Conservation (phyloP, 2,329 filamentous ascomycete genomes). For the Amauroascus verrucosus region DNA sequence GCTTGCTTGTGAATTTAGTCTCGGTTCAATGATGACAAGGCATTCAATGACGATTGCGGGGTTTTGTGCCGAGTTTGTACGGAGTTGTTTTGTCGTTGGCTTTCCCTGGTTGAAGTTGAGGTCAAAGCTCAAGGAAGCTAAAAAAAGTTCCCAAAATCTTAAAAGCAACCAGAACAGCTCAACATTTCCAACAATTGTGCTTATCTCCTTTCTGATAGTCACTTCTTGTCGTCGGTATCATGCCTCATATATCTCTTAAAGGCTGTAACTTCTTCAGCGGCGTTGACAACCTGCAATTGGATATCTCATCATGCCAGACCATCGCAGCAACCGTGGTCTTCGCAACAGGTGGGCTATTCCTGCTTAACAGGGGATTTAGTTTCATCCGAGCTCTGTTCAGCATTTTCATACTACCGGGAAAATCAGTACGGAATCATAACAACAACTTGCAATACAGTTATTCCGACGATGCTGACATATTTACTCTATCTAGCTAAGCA, state of each 20-base stretch:
- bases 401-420: constrained; percentile 54
- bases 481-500: constrained; percentile 54
- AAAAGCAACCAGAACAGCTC: background rate
- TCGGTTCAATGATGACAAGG: background rate
- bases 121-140: background rate
- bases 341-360: constrained; percentile 47
- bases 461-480: constrained; percentile 4
- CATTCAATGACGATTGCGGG: background rate
- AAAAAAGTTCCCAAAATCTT: background rate
- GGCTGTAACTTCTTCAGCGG: constrained; percentile 17
- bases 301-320: constrained; percentile 29
- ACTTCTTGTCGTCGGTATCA: background rate
- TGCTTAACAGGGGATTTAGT: constrained; percentile 48
- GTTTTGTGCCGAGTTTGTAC: background rate
- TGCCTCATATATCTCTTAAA: constrained; percentile 9
- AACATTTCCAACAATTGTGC: background rate
- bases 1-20: background rate
- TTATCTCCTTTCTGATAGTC: background rate
- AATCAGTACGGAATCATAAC: constrained; percentile 32
- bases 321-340: constrained; percentile 30
- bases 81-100: background rate
- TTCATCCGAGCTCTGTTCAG: constrained; percentile 54
- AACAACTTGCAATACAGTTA: background rate
- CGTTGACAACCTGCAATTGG: constrained; percentile 28
- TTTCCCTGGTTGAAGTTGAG: background rate